Evolutionary conservation across 345 rosid species (phyloP).

Genomic region (Gossypium stocksii): DNA sequence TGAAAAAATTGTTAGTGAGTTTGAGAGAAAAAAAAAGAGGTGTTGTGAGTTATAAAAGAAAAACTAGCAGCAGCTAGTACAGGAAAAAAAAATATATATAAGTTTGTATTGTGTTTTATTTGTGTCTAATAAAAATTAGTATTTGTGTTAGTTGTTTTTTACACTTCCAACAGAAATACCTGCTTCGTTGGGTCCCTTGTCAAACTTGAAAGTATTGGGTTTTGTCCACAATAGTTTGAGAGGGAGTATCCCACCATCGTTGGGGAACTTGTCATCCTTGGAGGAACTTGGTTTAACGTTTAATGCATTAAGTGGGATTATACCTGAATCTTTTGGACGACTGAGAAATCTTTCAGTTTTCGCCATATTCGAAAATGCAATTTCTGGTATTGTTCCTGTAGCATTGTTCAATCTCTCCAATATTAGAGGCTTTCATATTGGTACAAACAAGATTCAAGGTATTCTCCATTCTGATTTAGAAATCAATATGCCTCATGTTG

Average conservation of each 20-base stretch:
- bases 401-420: not conserved
- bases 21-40: too few species aligned
- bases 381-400: not conserved
- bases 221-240: not conserved
- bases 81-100: too few species aligned
- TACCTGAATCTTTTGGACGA: not conserved
- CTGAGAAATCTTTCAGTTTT: not conserved
- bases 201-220: not conserved
- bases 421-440: not conserved
- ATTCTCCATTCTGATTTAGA: not conserved
- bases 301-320: not conserved
- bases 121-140: too few species aligned
- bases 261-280: not conserved
- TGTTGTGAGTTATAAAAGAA: too few species aligned
- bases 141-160: too few species aligned
- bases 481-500: not conserved
- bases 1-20: too few species aligned
- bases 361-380: not conserved
- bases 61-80: too few species aligned
- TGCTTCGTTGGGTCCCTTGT: not conserved
- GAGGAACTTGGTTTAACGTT: fast-evolving
- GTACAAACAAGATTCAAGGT: not conserved
- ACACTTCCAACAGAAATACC: too few species aligned
- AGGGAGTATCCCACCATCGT: not conserved
- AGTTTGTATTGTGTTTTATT: too few species aligned